phyloP scores from a whole-genome alignment of 2,329 filamentous ascomycete genomes.

The Cladosporium cucumerinum region DNA sequence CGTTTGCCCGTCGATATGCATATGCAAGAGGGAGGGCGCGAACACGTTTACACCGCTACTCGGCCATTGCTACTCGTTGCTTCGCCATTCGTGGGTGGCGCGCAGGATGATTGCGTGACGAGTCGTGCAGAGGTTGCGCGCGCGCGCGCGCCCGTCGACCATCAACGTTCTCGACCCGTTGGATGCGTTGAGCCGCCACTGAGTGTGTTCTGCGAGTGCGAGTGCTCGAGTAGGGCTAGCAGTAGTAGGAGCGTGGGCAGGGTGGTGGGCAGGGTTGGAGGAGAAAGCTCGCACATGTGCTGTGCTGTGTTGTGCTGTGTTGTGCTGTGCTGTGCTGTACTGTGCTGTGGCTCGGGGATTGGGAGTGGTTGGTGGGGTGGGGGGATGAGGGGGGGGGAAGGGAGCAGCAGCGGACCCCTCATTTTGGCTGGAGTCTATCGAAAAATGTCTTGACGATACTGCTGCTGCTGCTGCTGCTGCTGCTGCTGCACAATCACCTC shows the following conservation, averaged over 20 bases:
- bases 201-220: neutral
- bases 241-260: neutral
- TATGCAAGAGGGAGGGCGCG: neutral
- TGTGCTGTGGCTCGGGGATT: no score
- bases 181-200: no score
- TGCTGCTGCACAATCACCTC: neutral
- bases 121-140: slow-evolving; percentile 14
- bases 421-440: neutral
- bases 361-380: neutral
- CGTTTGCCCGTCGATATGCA: neutral
- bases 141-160: no score
- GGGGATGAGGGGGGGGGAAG: no score
- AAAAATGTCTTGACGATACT: neutral
- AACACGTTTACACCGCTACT: slow-evolving; percentile 8
- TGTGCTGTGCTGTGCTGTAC: neutral
- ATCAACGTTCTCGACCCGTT: neutral
- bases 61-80: neutral
- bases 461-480: neutral
- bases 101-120: slow-evolving; percentile 11
- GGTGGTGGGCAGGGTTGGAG: neutral
- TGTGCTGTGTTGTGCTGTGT: no score
- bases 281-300: neutral
- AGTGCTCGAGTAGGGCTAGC: neutral
- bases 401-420: neutral
- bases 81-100: neutral